Percentiles rank a stretch among this genome's conserved stretches.
Conservation (phyloP, 768 basidiomycete species). For the Sutorius australiensis region DNA sequence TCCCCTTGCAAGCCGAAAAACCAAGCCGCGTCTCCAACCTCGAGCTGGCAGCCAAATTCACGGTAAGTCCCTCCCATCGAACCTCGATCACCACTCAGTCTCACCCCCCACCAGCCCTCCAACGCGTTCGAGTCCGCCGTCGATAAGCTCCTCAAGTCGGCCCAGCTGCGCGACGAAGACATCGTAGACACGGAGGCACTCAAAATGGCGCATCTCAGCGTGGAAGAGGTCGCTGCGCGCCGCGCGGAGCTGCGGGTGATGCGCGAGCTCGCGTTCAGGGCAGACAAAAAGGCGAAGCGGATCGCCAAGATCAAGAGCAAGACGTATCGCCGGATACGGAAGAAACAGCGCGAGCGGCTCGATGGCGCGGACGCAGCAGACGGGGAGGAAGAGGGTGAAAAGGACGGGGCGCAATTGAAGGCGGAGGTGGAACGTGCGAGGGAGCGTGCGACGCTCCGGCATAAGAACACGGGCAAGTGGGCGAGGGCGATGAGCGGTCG, state of each 20-base stretch:
- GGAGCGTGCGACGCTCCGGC: slow-evolving; percentile 85
- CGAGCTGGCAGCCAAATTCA: slow-evolving; percentile 81
- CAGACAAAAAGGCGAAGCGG: slow-evolving; percentile 85
- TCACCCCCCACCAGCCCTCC: slow-evolving; percentile 52
- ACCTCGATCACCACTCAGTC: no score
- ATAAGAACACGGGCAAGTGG: slow-evolving; percentile 89
- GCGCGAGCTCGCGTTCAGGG: slow-evolving; percentile 92
- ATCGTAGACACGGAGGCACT: slow-evolving; percentile 79
- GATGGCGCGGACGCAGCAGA: slow-evolving; percentile 40
- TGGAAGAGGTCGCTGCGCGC: slow-evolving; percentile 82
- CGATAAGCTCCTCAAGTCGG: slow-evolving; percentile 72
- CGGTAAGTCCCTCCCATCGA: slow-evolving; percentile 41
- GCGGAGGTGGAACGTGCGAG: slow-evolving; percentile 75
- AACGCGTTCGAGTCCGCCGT: slow-evolving; percentile 84
- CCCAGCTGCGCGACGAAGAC: slow-evolving; percentile 79
- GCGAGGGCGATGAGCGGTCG: slow-evolving; percentile 68
- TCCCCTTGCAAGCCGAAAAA: slow-evolving; percentile 71
- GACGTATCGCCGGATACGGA: slow-evolving; percentile 79
- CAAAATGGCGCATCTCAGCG: slow-evolving; percentile 72
- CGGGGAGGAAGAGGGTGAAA: slow-evolving; percentile 19
- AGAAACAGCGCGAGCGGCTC: slow-evolving; percentile 70
- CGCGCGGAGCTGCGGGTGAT: slow-evolving; percentile 80
- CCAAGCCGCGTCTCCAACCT: slow-evolving; percentile 60
- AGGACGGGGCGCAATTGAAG: slow-evolving; percentile 53
- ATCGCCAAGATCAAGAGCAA: slow-evolving; percentile 96